Base-by-base conservation (phyloP, 2,329 filamentous ascomycete species). In the Pseudocercospora ulei region DNA sequence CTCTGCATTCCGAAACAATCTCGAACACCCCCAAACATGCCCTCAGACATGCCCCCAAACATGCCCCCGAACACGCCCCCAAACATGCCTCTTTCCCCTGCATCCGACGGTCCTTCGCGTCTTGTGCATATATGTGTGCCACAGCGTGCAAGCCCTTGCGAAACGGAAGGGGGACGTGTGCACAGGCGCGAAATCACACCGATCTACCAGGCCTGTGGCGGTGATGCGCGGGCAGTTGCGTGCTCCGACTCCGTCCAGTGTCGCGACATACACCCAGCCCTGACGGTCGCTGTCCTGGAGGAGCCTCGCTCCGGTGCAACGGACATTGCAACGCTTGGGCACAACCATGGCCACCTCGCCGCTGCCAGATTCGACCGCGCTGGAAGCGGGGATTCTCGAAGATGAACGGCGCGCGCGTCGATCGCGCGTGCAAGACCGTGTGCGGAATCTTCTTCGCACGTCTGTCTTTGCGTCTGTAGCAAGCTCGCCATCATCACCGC, bases 381-480 rank as follows among this genome's bases (percentile, higher is more conserved):
- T 60, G 11, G 56, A 60, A 44, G 51, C 56, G 22, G 57, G 57
- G n/a, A 54, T 60, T 13, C 26, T 60, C 37, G 55, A 56, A 38
- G 55, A 60, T 39, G 39, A 48, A 9, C 33, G 30, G 26, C 52
- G 53, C 16, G 46, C 56, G 19, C 51, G 50, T 20, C 36, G 50
- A 5, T 48, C 48, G 12, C 35, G 44, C 13, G 55, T 60, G 1
- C 55, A 58, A 39, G 55, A 57, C 40, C 58, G 56, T 42, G 56
- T 60, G 23, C 49, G 57, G 30, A 50, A 57, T 34, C 52, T 59
- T 12, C 48, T 60, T 3, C 47, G 56, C 14, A 44, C 45, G 27
- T 59, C 56, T 11, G 44, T 57, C 16, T 49, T 55, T 23, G 51
- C 48, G 18, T 47, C 45, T 18, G 44, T 48, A 2, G 46, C 44